A percentile compares a stretch with the other conserved stretches of the same genome.
These are phyloP conservation scores for Phialophora expanda DNA, from an alignment of 2,329 filamentous ascomycete species.

Conservation along the genomic window DNA sequence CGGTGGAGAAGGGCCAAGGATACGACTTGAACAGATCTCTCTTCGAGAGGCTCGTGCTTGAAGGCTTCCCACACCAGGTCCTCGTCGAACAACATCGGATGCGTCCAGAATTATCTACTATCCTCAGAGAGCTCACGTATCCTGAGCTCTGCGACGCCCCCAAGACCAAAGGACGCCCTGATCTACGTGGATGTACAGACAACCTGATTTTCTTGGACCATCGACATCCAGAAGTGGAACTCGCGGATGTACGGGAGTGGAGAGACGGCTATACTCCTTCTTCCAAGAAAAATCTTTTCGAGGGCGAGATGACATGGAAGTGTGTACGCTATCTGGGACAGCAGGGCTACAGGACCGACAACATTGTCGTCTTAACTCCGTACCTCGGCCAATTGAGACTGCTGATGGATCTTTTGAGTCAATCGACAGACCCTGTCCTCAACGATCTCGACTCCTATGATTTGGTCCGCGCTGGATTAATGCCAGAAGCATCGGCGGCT, in stretches of 20 bases:
- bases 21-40: conserved; percentile 71
- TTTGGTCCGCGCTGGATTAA: too few species aligned
- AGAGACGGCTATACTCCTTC: too few species aligned
- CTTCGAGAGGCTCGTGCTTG: conserved; percentile 68
- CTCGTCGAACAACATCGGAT: conserved; percentile 66
- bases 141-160: conserved; percentile 63
- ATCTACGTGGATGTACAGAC: conserved; percentile 62
- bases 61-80: too few species aligned
- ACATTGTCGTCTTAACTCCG: conserved; percentile 72
- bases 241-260: conserved; percentile 58
- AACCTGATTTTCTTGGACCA: conserved; percentile 72
- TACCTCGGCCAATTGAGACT: conserved; percentile 69
- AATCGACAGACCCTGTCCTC: too few species aligned
- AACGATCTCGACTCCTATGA: too few species aligned
- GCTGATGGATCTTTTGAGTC: too few species aligned
- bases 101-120: conserved; percentile 67
- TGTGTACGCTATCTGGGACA: conserved; percentile 71
- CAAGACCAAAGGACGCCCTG: conserved; percentile 54
- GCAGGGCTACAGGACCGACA: conserved; percentile 71
- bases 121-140: conserved; percentile 66
- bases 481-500: too few species aligned
- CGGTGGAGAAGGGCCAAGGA: conserved; percentile 65
- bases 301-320: conserved; percentile 69
- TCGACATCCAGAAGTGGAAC: conserved; percentile 57
- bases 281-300: conserved; percentile 59